A percentile compares a stretch with the other conserved stretches of the same genome.
Evolutionary conservation across 202 grass and related monocot genomes (phyloP).

Genomic region (Brachypodium distachyon): DNA sequence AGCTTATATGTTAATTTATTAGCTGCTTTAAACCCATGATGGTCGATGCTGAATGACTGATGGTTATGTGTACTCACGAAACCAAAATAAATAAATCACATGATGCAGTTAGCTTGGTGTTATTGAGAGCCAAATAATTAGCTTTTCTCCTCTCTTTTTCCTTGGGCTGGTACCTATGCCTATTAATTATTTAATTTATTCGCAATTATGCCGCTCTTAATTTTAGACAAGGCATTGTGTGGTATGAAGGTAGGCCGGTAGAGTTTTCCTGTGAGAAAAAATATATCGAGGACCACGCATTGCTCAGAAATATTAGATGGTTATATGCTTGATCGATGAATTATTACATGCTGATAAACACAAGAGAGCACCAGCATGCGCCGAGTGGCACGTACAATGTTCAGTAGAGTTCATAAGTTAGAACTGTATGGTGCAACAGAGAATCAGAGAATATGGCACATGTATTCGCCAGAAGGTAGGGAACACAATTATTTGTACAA

Average conservation of each 20-base stretch:
- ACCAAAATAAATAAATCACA: neutral
- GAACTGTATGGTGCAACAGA: slow-evolving; percentile 2
- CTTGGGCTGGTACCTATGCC: too few species aligned
- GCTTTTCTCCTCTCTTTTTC: neutral
- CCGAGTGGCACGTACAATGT: neutral
- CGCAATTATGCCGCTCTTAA: neutral
- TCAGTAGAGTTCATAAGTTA: neutral
- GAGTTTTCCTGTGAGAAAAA: neutral
- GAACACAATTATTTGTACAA: slow-evolving; percentile 30
- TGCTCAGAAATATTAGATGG: too few species aligned
- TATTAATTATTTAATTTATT: too few species aligned
- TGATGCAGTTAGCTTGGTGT: too few species aligned
- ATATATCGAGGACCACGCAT: too few species aligned
- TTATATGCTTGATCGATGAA: too few species aligned
- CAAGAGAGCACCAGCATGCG: neutral
- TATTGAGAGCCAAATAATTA: neutral
- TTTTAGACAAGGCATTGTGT: neutral
- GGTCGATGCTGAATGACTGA: neutral
- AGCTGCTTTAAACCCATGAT: neutral
- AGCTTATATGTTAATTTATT: neutral
- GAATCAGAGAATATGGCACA: slow-evolving; percentile 8
- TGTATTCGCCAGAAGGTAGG: slow-evolving; percentile 18
- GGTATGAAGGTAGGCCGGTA: neutral
- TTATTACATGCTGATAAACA: neutral
- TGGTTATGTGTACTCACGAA: neutral